These are phyloP conservation scores for Diaporthe sp. DNA, from an alignment of 2,329 filamentous ascomycete species.

Conservation along the genomic window DNA sequence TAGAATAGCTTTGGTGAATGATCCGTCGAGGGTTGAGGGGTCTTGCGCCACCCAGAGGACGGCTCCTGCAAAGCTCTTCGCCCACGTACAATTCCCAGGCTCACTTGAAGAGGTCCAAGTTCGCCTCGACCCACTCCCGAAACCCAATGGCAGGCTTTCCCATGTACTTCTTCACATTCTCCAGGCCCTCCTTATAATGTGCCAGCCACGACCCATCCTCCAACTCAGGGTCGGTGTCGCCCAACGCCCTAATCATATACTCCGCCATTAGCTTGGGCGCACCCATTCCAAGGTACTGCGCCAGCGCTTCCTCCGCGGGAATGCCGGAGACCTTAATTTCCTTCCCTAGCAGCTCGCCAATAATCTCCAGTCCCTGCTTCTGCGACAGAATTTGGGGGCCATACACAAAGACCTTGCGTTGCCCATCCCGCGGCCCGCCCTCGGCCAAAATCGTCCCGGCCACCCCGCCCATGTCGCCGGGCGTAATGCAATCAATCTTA, in stretches of 20 bases:
- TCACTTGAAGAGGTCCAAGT: conserved; percentile 41
- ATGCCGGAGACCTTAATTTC: conserved; percentile 40
- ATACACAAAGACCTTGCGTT: conserved; percentile 50
- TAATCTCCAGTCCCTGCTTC: conserved; percentile 45
- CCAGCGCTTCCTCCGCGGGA: conserved; percentile 27
- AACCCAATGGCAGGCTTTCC: conserved; percentile 28
- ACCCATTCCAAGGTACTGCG: not conserved
- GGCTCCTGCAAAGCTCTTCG: not conserved
- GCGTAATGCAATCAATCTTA: conserved; percentile 54
- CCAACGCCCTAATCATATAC: conserved; percentile 19
- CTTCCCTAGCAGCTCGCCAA: conserved; percentile 50
- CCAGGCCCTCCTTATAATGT: conserved; percentile 28
- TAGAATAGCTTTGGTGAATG: not conserved
- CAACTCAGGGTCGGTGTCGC: not conserved
- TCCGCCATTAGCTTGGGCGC: conserved; percentile 19
- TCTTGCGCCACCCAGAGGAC: no score
- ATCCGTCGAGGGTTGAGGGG: not conserved
- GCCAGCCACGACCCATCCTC: conserved; percentile 25
- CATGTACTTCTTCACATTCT: conserved; percentile 34
- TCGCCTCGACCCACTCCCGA: conserved; percentile 34
- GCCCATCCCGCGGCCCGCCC: conserved; percentile 45
- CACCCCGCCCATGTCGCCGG: conserved; percentile 60
- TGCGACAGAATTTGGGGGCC: conserved; percentile 52
- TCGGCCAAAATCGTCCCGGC: conserved; percentile 53
- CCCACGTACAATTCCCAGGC: not conserved